Evolutionary conservation across 306 rosid genomes (phyloP).

Genomic region (Ormosia semicastrata): DNA sequence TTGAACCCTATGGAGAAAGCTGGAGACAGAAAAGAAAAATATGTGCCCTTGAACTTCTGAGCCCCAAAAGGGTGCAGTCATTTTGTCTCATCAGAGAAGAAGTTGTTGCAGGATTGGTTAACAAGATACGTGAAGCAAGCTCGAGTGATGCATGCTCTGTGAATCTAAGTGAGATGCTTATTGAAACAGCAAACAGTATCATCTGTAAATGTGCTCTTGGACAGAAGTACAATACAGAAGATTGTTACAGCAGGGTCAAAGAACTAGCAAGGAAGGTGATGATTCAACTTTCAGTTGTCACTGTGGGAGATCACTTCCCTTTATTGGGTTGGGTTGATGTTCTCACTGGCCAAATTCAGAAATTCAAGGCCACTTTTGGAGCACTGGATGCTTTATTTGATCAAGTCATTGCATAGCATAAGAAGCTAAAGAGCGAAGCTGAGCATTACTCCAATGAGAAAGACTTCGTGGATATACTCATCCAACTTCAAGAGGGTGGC

Average conservation of each 20-base stretch:
- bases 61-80: conserved; percentile 8
- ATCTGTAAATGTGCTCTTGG: conserved; percentile 10
- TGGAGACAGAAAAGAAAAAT: conserved; percentile 8
- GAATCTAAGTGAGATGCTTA: conserved; percentile 10
- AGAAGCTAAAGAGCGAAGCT: neutral
- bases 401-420: neutral
- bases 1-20: neutral
- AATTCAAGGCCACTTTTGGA: neutral
- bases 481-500: conserved; percentile 5
- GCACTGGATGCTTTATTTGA: conserved; percentile 4
- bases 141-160: neutral
- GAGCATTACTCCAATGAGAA: neutral
- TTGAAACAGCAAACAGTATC: neutral
- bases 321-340: conserved; percentile 16
- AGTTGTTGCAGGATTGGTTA: neutral
- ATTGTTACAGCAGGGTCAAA: neutral
- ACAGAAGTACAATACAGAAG: neutral
- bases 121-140: neutral
- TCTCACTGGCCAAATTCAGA: neutral
- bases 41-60: conserved; percentile 18
- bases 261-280: neutral
- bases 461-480: conserved; percentile 20
- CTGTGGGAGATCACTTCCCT: conserved; percentile 20
- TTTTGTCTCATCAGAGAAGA: neutral
- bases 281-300: neutral